A percentile compares a stretch with the other conserved stretches of the same genome.
Evolutionary conservation across 805 yeast genomes (phyloP).

Genomic region (Ogataea paradorogensis): DNA sequence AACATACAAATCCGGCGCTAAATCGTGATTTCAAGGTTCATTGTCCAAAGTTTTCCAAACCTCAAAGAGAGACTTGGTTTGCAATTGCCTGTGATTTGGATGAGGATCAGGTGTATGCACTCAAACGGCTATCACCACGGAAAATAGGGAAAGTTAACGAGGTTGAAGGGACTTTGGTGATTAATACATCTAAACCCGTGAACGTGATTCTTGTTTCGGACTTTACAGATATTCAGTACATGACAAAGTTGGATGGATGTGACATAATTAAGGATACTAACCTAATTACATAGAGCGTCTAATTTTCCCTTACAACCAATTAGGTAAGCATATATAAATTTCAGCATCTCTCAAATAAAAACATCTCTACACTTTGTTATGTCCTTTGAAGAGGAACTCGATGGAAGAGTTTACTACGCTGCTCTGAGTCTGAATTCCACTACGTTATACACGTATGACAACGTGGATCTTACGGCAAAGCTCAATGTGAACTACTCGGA

Average conservation of each 20-base stretch:
- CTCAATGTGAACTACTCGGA: slow-evolving; percentile 52
- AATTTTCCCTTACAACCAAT: too few relatives aligned
- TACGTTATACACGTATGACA: slow-evolving; percentile 57
- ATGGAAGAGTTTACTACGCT: slow-evolving; percentile 26
- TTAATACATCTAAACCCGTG: slow-evolving; percentile 28
- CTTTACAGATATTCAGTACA: slow-evolving; percentile 51
- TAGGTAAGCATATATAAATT: too few relatives aligned
- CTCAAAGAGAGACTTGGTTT: slow-evolving; percentile 94
- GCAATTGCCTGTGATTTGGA: slow-evolving; percentile 53
- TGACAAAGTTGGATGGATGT: not conserved
- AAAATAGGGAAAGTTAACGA: slow-evolving; percentile 32
- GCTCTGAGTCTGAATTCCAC: slow-evolving; percentile 47
- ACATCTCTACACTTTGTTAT: not conserved
- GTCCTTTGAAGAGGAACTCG: slow-evolving; percentile 9
- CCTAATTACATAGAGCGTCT: too few relatives aligned
- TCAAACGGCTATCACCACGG: slow-evolving; percentile 75
- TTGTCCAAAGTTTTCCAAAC: slow-evolving; percentile 81
- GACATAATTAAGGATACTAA: too few relatives aligned
- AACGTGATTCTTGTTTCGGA: slow-evolving; percentile 58
- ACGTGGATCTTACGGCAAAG: slow-evolving; percentile 39
- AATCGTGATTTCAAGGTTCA: slow-evolving; percentile 64
- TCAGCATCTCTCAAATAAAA: too few relatives aligned
- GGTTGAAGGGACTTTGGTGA: slow-evolving; percentile 20
- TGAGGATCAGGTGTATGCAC: slow-evolving; percentile 52
- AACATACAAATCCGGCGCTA: slow-evolving; percentile 50